phyloP scores from a whole-genome alignment of 345 rosid species.

The Reutealis trisperma region DNA sequence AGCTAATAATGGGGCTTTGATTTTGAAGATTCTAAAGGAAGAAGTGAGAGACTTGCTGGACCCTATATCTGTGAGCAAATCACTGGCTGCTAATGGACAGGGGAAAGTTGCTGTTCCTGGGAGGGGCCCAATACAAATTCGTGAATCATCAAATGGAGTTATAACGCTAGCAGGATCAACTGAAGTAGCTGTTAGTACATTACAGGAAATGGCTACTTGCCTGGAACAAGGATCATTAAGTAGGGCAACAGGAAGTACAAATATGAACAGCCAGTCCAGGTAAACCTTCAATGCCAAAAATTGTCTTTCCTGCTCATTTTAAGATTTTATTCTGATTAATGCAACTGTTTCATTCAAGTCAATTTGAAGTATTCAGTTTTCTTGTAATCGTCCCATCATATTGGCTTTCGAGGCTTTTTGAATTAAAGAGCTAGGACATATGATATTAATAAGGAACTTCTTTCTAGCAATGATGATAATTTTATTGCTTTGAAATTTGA shows the following conservation, averaged over 20 bases:
- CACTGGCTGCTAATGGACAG: slow-evolving; percentile 50
- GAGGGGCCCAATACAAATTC: slow-evolving; percentile 85
- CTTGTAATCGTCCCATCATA: neutral
- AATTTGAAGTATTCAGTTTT: neutral
- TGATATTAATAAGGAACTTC: neutral
- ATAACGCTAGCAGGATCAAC: slow-evolving; percentile 94
- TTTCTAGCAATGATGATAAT: neutral
- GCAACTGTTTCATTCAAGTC: neutral
- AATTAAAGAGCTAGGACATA: neutral
- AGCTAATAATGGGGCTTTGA: slow-evolving; percentile 31
- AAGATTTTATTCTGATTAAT: slow-evolving; percentile 1
- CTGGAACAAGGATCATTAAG: slow-evolving; percentile 87
- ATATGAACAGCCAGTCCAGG: slow-evolving; percentile 98
- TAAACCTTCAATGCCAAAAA: slow-evolving; percentile 27
- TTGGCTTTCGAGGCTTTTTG: neutral
- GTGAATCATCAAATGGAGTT: slow-evolving; percentile 91
- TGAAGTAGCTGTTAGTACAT: slow-evolving; percentile 68
- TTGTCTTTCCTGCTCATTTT: slow-evolving; percentile 1
- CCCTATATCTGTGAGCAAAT: slow-evolving; percentile 49
- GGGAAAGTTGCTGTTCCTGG: slow-evolving; percentile 64
- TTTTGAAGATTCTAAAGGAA: slow-evolving; percentile 83
- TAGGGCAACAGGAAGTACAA: slow-evolving; percentile 97
- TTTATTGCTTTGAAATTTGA: neutral
- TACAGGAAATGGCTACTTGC: slow-evolving; percentile 91
- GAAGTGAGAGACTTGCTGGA: slow-evolving; percentile 93